A percentile compares a stretch with the other conserved stretches of the same genome.
phyloP scores from a whole-genome alignment of 164 flowering plant genomes.

The Umbellularia californica region DNA sequence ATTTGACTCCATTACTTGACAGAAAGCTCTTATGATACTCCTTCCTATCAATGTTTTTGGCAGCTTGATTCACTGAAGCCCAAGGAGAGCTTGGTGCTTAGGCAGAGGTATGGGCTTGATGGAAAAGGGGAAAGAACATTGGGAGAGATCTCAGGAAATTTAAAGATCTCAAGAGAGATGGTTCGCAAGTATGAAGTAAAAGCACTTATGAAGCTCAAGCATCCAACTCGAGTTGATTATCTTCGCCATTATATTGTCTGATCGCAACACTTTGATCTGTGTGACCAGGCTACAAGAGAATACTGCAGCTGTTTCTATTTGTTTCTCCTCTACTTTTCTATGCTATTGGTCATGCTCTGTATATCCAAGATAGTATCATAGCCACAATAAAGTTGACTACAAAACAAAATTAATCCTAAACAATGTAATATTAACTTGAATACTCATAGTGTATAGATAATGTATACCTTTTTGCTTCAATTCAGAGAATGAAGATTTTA shows the following conservation, averaged over 20 bases:
- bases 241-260: constrained; percentile 60
- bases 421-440: neutral
- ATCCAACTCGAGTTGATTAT: constrained; percentile 85
- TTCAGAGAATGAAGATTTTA: neutral
- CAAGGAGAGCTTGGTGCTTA: constrained; percentile 93
- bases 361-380: neutral
- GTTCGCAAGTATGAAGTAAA: constrained; percentile 92
- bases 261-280: constrained; percentile 7
- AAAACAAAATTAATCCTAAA: neutral
- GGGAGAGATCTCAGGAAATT: constrained; percentile 92
- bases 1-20: neutral
- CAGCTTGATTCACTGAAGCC: constrained; percentile 98
- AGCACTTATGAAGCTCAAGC: constrained; percentile 98
- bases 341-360: neutral
- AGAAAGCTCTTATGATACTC: neutral
- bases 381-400: neutral
- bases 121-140: constrained; percentile 88
- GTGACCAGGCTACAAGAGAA: neutral
- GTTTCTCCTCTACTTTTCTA: neutral
- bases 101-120: constrained; percentile 96
- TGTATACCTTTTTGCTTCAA: no score
- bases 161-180: constrained; percentile 96
- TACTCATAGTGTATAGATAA: neutral
- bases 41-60: neutral
- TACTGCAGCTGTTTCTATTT: neutral